These are phyloP conservation scores for Lolium rigidum DNA, from an alignment of 176 grass and related monocot species.

Conservation along the genomic window DNA sequence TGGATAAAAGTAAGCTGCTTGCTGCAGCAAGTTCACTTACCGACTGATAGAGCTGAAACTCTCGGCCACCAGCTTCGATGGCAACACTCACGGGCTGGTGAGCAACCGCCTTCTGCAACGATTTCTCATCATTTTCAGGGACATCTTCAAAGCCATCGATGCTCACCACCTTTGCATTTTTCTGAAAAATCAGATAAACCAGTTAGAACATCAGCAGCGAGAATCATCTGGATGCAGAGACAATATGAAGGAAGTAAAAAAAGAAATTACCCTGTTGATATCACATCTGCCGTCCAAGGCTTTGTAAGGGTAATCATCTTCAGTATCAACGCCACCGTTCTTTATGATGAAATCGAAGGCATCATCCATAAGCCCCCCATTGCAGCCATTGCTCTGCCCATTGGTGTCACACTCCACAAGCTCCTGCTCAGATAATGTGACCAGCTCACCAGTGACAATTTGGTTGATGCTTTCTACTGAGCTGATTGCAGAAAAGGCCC, in stretches of 20 bases:
- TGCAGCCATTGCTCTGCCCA: constrained; percentile 74
- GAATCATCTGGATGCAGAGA: not conserved
- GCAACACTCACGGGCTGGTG: constrained; percentile 91
- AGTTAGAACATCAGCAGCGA: not conserved
- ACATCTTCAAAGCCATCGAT: constrained; percentile 91
- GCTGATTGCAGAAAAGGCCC: constrained; percentile 90
- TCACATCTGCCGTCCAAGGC: constrained; percentile 70
- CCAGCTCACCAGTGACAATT: constrained; percentile 80
- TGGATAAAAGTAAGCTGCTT: not conserved
- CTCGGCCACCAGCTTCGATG: constrained; percentile 78
- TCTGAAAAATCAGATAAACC: constrained; percentile 39
- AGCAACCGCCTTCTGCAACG: constrained; percentile 80
- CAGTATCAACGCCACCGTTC: constrained; percentile 89
- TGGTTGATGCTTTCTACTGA: constrained; percentile 91
- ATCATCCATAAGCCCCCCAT: constrained; percentile 82
- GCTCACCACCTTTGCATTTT: constrained; percentile 80
- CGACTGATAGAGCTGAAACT: constrained; percentile 83
- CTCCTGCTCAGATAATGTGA: constrained; percentile 79
- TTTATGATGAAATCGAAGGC: constrained; percentile 83
- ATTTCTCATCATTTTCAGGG: constrained; percentile 76
- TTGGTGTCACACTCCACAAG: constrained; percentile 77
- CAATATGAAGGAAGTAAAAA: not conserved
- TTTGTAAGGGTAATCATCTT: constrained; percentile 87
- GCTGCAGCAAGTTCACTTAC: constrained; percentile 37
- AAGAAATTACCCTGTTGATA: constrained; percentile 52